Conservation (phyloP, 371 early-diverging fungal genomes). For the Apophysomyces ossiformis region DNA sequence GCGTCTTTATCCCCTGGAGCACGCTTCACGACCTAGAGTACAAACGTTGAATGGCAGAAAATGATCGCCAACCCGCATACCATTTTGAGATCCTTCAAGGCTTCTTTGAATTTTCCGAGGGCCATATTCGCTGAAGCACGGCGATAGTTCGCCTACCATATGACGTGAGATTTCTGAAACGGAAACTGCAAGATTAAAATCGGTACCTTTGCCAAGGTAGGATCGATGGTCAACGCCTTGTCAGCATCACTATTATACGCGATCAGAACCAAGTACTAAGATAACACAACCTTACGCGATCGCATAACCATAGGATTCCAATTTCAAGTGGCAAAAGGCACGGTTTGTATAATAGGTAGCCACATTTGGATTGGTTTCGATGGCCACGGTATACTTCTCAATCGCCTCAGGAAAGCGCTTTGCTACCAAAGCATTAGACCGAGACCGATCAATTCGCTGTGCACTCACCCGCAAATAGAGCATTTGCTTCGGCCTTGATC, state of each 20-base stretch:
- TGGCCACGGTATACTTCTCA: conserved; percentile 84
- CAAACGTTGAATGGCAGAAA: background rate
- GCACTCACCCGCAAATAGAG: conserved; percentile 65
- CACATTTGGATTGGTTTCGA: conserved; percentile 79
- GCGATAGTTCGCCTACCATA: conserved; percentile 79
- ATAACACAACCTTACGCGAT: conserved; percentile 57
- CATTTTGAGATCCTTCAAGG: conserved; percentile 80
- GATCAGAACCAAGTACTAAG: conserved; percentile 16
- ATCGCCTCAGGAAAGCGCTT: conserved; percentile 86
- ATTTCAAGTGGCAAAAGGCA: conserved; percentile 86
- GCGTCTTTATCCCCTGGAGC: conserved; percentile 76
- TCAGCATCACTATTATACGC: conserved; percentile 74
- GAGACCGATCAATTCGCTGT: background rate
- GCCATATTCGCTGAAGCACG: conserved; percentile 90
- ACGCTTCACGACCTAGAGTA: conserved; percentile 55
- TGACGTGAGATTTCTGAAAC: background rate
- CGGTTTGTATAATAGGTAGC: conserved; percentile 93
- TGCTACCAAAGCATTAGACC: conserved; percentile 31
- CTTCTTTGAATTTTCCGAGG: conserved; percentile 81
- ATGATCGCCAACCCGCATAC: conserved; percentile 40
- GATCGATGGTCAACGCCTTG: conserved; percentile 83
- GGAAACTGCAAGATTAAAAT: background rate
- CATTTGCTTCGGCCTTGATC: conserved; percentile 81
- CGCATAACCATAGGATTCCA: conserved; percentile 92
- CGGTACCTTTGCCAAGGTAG: conserved; percentile 80